Conservation (phyloP, 202 grass and related monocot species). For the Carex sylvatica region DNA sequence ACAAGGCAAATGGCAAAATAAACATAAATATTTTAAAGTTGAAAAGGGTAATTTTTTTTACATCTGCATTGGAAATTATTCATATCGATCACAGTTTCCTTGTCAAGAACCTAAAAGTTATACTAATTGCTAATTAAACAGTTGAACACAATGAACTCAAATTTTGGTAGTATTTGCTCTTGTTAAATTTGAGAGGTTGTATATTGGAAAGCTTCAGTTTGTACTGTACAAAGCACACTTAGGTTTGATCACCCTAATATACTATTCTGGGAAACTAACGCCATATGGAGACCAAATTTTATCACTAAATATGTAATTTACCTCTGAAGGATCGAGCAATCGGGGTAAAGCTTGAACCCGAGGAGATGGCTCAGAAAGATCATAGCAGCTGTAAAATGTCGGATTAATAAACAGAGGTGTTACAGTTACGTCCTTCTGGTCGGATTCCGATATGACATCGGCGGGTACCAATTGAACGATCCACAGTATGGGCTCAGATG, state of each 20-base stretch:
- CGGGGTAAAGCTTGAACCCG: neutral
- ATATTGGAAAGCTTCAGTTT: neutral
- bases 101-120: too few species aligned
- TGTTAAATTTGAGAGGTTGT: neutral
- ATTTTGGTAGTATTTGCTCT: neutral
- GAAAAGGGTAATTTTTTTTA: too few species aligned
- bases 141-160: neutral
- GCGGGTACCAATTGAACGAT: constrained; percentile 15
- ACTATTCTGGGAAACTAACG: neutral
- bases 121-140: too few species aligned
- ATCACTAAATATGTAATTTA: neutral
- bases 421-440: neutral
- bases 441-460: neutral
- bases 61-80: too few species aligned
- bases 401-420: constrained; percentile 4
- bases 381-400: constrained; percentile 26
- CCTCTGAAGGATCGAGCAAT: constrained; percentile 19
- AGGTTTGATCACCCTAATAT: neutral
- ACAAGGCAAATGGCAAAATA: neutral
- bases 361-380: neutral
- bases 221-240: neutral
- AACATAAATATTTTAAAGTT: too few species aligned
- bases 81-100: too few species aligned
- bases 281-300: neutral
- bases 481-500: constrained; percentile 52